Conservation (phyloP, 2,329 filamentous ascomycete species). For the Penicillium expansum region DNA sequence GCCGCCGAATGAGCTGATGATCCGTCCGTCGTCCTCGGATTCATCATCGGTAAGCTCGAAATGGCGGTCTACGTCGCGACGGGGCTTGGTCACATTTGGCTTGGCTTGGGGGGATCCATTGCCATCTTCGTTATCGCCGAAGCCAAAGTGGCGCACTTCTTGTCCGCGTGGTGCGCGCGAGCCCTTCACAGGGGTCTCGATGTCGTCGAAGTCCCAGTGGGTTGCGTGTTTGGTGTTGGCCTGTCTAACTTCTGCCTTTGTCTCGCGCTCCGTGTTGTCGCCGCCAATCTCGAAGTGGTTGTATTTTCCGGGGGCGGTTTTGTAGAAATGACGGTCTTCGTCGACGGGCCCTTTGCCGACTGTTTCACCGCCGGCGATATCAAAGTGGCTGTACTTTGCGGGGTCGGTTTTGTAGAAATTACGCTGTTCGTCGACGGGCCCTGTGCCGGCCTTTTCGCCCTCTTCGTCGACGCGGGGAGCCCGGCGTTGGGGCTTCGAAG, state of each 20-base stretch:
- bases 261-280: constrained; percentile 29
- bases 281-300: constrained; percentile 56
- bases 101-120: constrained; percentile 44
- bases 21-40: constrained; percentile 43
- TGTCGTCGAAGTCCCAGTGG: constrained; percentile 88
- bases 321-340: constrained; percentile 40
- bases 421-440: constrained; percentile 31
- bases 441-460: background rate
- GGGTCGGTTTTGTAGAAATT: constrained; percentile 62
- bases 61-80: constrained; percentile 76
- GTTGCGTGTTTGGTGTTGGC: constrained; percentile 55
- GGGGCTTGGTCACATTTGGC: constrained; percentile 62
- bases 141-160: constrained; percentile 71
- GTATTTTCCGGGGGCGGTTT: constrained; percentile 75
- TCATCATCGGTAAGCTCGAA: constrained; percentile 81
- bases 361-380: constrained; percentile 30
- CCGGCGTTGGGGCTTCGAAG: constrained; percentile 26
- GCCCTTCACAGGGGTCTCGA: constrained; percentile 76
- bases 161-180: constrained; percentile 62
- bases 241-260: constrained; percentile 28
- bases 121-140: constrained; percentile 64
- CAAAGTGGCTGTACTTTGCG: constrained; percentile 71
- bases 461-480: background rate
- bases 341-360: constrained; percentile 13
- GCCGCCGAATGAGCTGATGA: constrained; percentile 58